These are phyloP conservation scores for Fomes fomentarius DNA, from an alignment of 1,284 basidiomycete species.

Conservation along the genomic window DNA sequence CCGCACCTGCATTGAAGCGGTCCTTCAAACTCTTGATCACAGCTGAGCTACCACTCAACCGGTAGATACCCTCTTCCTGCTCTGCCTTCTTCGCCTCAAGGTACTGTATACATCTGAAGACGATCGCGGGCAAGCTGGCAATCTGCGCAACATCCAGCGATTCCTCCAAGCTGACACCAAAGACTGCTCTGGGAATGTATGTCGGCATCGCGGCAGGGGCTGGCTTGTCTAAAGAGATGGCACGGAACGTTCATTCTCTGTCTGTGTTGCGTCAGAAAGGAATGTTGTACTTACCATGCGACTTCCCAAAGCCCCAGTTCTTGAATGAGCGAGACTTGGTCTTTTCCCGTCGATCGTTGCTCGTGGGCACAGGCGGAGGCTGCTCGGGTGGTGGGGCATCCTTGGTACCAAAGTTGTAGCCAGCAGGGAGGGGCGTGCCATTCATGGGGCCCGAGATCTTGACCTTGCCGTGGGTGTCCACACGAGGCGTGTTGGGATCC, in stretches of 20 bases:
- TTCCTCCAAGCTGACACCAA: conserved; percentile 88
- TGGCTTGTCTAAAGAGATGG: conserved; percentile 42
- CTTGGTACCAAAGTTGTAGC: conserved; percentile 86
- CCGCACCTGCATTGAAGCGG: conserved; percentile 84
- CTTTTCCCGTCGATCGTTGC: conserved; percentile 77
- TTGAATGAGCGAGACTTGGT: conserved; percentile 90
- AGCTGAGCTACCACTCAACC: conserved; percentile 89
- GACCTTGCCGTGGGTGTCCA: conserved; percentile 56
- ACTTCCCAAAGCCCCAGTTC: conserved; percentile 83
- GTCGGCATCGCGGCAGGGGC: conserved; percentile 36
- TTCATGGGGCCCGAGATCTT: conserved; percentile 92
- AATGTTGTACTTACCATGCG: conserved; percentile 42
- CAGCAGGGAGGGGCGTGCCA: conserved; percentile 83
- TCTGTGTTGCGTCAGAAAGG: too few relatives aligned
- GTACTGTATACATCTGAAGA: conserved; percentile 93
- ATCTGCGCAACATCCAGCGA: conserved; percentile 89
- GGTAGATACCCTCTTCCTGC: conserved; percentile 97
- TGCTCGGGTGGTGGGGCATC: conserved; percentile 51
- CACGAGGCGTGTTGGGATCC: conserved; percentile 35
- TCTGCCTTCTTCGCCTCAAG: conserved; percentile 90
- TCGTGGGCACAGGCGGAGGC: conserved; percentile 35
- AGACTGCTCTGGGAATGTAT: conserved; percentile 75
- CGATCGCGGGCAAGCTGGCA: conserved; percentile 89
- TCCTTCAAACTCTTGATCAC: conserved; percentile 95
- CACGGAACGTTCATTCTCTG: neutral